These are phyloP conservation scores for Triticum aestivum DNA, from an alignment of 176 grass and related monocot species.

Conservation along the genomic window IWGSC_CS_RefSeq_v2.1 NC_057800.1:516167901-516168400, in stretches of 20 bases:
- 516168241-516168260: constrained; percentile 81
- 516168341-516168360: constrained; percentile 99
- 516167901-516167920: constrained; percentile 71
- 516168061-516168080: constrained; percentile 90
- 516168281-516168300: constrained; percentile 93
- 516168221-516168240: constrained; percentile 96
- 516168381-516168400: neutral
- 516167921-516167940: constrained; percentile 97
- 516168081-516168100: constrained; percentile 91
- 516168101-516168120: constrained; percentile 97
- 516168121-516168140: constrained; percentile 88
- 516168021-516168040: constrained; percentile 99
- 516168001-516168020: constrained; percentile 97
- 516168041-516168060: constrained; percentile 96
- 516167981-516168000: constrained; percentile 81
- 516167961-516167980: constrained; percentile 81
- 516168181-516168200: constrained; percentile 61
- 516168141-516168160: constrained; percentile 4
- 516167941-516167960: constrained; percentile 99
- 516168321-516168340: constrained; percentile 83
- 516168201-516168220: constrained; percentile 85
- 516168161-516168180: constrained; percentile 31
- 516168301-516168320: constrained; percentile 99
- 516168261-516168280: constrained; percentile 97
- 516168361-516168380: constrained; percentile 10